phyloP scores from a whole-genome alignment of 2,329 filamentous ascomycete species.

The Ampelomyces quisqualis region DNA sequence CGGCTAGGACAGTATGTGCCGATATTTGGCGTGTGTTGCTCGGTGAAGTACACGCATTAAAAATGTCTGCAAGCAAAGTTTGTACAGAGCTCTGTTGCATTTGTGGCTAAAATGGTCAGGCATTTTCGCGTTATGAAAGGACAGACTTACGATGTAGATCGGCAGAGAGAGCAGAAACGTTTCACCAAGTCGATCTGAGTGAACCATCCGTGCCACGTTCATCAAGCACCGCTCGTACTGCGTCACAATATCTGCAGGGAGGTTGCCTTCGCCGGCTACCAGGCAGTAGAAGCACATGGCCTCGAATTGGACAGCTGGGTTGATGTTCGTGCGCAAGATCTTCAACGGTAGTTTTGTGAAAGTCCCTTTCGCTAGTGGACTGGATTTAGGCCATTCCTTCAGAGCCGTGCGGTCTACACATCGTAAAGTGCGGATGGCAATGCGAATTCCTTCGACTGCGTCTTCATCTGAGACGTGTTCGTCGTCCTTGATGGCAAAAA shows the following conservation, averaged over 20 bases:
- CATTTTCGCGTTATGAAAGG: background rate
- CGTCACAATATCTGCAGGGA: slow-evolving; percentile 21
- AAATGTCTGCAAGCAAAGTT: slow-evolving; percentile 14
- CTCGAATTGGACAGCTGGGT: slow-evolving; percentile 31
- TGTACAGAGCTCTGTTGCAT: slow-evolving; percentile 18
- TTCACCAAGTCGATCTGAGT: slow-evolving; percentile 17
- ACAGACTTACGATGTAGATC: slow-evolving; percentile 29
- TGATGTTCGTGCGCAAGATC: slow-evolving; percentile 21
- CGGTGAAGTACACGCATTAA: slow-evolving; percentile 16
- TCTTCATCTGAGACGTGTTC: slow-evolving; percentile 27
- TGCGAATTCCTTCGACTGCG: slow-evolving; percentile 35
- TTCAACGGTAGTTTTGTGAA: slow-evolving; percentile 35
- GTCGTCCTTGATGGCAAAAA: slow-evolving; percentile 31
- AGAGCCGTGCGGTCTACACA: slow-evolving; percentile 23
- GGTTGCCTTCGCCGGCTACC: slow-evolving; percentile 20
- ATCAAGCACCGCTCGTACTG: slow-evolving; percentile 26
- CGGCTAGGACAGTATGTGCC: slow-evolving; percentile 15
- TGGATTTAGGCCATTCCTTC: slow-evolving; percentile 26
- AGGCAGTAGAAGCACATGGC: slow-evolving; percentile 32
- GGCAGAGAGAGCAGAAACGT: slow-evolving; percentile 28
- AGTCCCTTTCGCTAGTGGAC: slow-evolving; percentile 16
- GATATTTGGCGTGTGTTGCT: slow-evolving; percentile 8
- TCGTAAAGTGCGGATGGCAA: slow-evolving; percentile 32
- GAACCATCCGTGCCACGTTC: slow-evolving; percentile 7
- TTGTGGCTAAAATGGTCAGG: slow-evolving; percentile 19